Evolutionary conservation across 257 asterid genomes (phyloP), one percentile per base, ranked within the genome.

Genomic region (Fraxinus quadrangulata): DNA sequence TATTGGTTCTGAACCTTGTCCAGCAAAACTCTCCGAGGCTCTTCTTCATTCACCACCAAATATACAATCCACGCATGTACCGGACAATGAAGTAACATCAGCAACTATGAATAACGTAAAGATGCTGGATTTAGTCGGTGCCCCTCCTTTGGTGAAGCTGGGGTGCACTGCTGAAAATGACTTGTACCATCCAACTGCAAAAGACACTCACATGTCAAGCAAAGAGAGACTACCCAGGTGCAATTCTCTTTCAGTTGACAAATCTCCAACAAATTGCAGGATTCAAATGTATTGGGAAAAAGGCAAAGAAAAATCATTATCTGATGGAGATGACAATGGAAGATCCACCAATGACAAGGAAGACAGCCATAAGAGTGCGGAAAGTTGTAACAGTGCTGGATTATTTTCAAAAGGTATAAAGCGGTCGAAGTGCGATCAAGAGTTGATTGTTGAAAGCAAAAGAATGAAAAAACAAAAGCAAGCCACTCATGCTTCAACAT

Each of bases 351-450:
- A 76, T 33, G 77, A 51, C 51, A 82, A 67, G 63, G 86, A 78
- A 56, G 78, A 77, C 42, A 86, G 90, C 77, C 81, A 83, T 23
- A 88, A 80, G 79, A 89, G 88, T 40, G 84, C 80, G 67, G 97
- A 92, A 87, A 94, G 98, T 80, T 89, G 97, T 84, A 91, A 82
- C 72, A 86, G 93, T 68, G 81, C 86, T 17, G 63, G 89, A 37
- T 40, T 89, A 45, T 73, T 78, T 78, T 73, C 88, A 0, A 84
- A 80, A 78, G 76, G 79, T 40, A 83, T 67, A 81, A 83, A 72
- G 61, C 75, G 59, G 8, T 77, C 74, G 61, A 14, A 71, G 75
- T 70, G 66, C 54, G 79, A 75, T 21, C 73, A 71, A 34, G 70
- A 71, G 34, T 65, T 71, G 5, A 63, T 66, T 67, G 45, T 45